Conservation (phyloP, 2,329 filamentous ascomycete species). For the Torrubiellomyces zombiae region DNA sequence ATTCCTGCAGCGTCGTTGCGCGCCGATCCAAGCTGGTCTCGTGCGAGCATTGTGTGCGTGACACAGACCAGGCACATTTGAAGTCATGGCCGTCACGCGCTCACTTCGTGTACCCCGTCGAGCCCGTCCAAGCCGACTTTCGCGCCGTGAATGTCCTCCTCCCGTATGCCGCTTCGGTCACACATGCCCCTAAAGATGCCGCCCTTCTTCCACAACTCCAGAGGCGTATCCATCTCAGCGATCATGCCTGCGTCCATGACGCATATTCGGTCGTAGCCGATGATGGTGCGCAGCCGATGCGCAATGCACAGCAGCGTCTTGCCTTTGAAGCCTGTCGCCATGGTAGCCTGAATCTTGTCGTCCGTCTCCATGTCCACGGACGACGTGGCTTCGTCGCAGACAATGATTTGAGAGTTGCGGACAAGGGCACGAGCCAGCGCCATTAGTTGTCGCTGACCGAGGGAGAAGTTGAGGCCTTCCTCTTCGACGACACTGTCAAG, state of each 20-base stretch:
- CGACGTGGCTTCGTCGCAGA: constrained; percentile 91
- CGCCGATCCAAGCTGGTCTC: too few species aligned
- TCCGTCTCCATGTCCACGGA: constrained; percentile 94
- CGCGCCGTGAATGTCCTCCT: constrained; percentile 34
- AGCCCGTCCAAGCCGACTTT: constrained; percentile 15
- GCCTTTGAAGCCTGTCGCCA: constrained; percentile 68
- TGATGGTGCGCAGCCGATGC: constrained; percentile 79
- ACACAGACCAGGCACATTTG: too few species aligned
- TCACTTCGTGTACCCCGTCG: constrained; percentile 2
- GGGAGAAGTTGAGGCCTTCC: constrained; percentile 88
- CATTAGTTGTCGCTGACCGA: constrained; percentile 91
- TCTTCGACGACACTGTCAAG: constrained; percentile 81
- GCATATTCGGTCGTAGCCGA: constrained; percentile 86
- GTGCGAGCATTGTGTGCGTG: too few species aligned
- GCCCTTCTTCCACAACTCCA: constrained; percentile 52
- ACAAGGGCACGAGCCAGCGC: constrained; percentile 83
- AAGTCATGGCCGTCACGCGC: constrained; percentile 1
- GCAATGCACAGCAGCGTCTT: constrained; percentile 87
- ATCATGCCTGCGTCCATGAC: constrained; percentile 89
- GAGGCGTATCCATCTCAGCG: constrained; percentile 68
- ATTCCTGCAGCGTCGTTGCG: too few species aligned
- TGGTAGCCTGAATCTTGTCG: constrained; percentile 83
- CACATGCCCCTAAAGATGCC: constrained; percentile 87
- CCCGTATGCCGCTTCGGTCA: constrained; percentile 61
- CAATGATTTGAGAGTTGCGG: constrained; percentile 74